Conservation (phyloP, 176 grass and related monocot species). For the Zizania latifolia region DNA sequence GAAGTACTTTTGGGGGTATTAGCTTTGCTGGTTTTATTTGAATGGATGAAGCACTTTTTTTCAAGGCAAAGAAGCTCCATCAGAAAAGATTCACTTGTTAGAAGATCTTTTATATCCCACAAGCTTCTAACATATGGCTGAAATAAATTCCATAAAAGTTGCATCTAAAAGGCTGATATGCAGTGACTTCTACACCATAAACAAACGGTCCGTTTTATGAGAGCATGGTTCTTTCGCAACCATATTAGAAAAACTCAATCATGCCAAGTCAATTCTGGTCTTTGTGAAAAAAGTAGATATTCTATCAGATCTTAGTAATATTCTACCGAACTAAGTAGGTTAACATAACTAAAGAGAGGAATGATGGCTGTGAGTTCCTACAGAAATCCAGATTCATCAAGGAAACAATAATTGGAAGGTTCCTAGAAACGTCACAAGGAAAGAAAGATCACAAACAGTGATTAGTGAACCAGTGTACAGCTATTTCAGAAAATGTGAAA, state of each 20-base stretch:
- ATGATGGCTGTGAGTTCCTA: not conserved
- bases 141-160: constrained; percentile 18
- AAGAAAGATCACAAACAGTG: constrained; percentile 2
- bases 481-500: constrained; percentile 14
- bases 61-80: not conserved
- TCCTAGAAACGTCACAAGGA: constrained; percentile 23
- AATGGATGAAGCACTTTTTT: not conserved
- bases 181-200: constrained; percentile 7
- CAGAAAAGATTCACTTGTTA: constrained; percentile 11
- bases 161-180: constrained; percentile 10
- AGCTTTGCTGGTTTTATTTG: constrained; percentile 13
- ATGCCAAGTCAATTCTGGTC: not conserved
- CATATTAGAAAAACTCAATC: not conserved
- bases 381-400: constrained; percentile 13
- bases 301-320: constrained; percentile 6
- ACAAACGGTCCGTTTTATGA: constrained; percentile 2
- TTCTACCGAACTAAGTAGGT: not conserved
- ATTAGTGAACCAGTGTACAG: constrained; percentile 16
- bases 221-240: not conserved
- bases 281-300: not conserved
- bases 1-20: not conserved
- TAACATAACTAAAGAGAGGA: not conserved
- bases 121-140: not conserved
- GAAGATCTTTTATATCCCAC: constrained; percentile 22
- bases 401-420: constrained; percentile 15